These are phyloP conservation scores for Anacardium occidentale DNA, from an alignment of 345 rosid genomes.

Conservation along the genomic window DNA sequence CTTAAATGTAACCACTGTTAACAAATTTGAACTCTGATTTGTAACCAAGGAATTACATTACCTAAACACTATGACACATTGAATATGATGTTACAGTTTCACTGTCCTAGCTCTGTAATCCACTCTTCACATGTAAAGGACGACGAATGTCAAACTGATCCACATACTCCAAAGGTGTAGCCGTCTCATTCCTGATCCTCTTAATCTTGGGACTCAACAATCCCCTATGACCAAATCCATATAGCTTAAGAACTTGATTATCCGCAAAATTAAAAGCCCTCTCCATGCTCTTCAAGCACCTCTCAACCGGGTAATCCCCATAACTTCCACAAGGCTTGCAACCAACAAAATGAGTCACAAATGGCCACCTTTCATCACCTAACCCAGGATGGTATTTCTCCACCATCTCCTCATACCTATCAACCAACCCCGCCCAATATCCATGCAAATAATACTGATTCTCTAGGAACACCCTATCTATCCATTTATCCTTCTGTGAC, in stretches of 20 bases:
- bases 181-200: slow-evolving; percentile 83
- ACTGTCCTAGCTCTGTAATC: slow-evolving; percentile 35
- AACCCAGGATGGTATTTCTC: slow-evolving; percentile 92
- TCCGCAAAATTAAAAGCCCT: slow-evolving; percentile 93
- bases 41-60: slow-evolving; percentile 32
- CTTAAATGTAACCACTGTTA: slow-evolving; percentile 21
- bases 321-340: slow-evolving; percentile 98
- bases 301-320: slow-evolving; percentile 90
- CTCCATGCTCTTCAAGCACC: slow-evolving; percentile 89
- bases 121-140: slow-evolving; percentile 29
- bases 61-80: slow-evolving; percentile 44
- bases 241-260: slow-evolving; percentile 84
- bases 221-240: slow-evolving; percentile 89
- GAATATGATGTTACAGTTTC: slow-evolving; percentile 20
- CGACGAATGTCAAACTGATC: slow-evolving; percentile 78
- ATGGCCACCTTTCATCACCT: slow-evolving; percentile 98
- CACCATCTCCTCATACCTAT: slow-evolving; percentile 90
- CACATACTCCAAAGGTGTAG: slow-evolving; percentile 60
- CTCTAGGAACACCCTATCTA: slow-evolving; percentile 83
- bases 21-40: slow-evolving; percentile 30
- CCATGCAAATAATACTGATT: slow-evolving; percentile 91
- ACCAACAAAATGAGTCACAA: slow-evolving; percentile 90
- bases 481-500: slow-evolving; percentile 79
- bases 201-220: slow-evolving; percentile 90
- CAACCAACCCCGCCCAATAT: slow-evolving; percentile 91